Percentiles rank a stretch among this genome's conserved stretches.
phyloP scores from a whole-genome alignment of 371 early-diverging fungal species.

The Mucor sp. region DNA sequence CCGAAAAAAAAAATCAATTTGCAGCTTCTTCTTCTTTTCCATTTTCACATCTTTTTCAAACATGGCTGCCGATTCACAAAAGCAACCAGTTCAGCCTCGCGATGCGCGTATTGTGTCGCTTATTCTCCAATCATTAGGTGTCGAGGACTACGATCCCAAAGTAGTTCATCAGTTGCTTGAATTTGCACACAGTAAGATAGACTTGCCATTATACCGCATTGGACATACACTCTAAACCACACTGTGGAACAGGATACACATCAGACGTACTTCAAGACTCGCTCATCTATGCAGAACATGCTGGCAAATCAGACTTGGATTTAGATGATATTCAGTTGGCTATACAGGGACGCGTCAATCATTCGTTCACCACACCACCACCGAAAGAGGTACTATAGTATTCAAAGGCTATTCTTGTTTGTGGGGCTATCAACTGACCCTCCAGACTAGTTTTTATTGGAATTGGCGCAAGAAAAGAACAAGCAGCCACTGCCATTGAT shows the following conservation, averaged over 20 bases:
- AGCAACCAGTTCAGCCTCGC: slow-evolving; percentile 60
- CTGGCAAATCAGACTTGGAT: slow-evolving; percentile 80
- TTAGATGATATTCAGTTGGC: slow-evolving; percentile 93
- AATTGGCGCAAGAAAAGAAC: slow-evolving; percentile 89
- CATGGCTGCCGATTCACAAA: slow-evolving; percentile 26
- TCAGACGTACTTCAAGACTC: slow-evolving; percentile 96
- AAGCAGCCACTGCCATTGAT: slow-evolving; percentile 85
- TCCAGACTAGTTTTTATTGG: slow-evolving; percentile 69
- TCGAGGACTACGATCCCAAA: slow-evolving; percentile 96
- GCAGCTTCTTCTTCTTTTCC: neutral
- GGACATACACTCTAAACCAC: no score
- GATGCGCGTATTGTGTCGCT: slow-evolving; percentile 94
- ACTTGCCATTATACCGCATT: no score
- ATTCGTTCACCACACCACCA: slow-evolving; percentile 91
- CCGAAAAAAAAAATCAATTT: neutral
- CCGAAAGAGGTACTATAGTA: slow-evolving; percentile 74
- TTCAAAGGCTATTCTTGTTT: neutral
- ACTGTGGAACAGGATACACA: slow-evolving; percentile 88
- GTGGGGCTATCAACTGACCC: neutral
- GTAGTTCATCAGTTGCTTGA: slow-evolving; percentile 97
- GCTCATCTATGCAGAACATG: slow-evolving; percentile 92
- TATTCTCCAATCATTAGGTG: slow-evolving; percentile 88
- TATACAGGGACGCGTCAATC: slow-evolving; percentile 86
- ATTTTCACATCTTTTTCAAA: neutral
- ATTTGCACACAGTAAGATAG: slow-evolving; percentile 80